Evolutionary conservation across 164 flowering plant genomes (phyloP).

Genomic region (Taxillus chinensis): DNA sequence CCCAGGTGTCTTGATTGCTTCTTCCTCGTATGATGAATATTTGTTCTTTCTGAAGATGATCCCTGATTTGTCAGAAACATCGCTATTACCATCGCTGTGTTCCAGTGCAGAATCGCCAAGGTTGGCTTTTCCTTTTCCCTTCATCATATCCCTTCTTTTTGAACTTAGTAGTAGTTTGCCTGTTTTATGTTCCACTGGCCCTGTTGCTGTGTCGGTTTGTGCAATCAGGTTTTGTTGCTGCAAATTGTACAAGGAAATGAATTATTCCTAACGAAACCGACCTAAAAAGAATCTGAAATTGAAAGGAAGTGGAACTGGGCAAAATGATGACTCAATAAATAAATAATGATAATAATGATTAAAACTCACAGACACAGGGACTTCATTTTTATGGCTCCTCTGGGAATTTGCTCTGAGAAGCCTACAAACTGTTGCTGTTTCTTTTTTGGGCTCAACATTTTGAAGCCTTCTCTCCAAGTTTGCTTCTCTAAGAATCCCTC

Average conservation of each 20-base stretch:
- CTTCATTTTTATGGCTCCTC: slow-evolving; percentile 18
- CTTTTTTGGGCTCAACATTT: slow-evolving; percentile 18
- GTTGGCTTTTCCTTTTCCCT: slow-evolving; percentile 5
- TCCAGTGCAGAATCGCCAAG: slow-evolving; percentile 2
- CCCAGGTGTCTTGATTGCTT: slow-evolving; percentile 10
- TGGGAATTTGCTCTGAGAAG: slow-evolving; percentile 11
- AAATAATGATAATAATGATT: neutral
- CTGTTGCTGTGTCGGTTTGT: slow-evolving; percentile 9
- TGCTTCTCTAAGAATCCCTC: slow-evolving; percentile 80
- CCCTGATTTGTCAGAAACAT: slow-evolving; percentile 8
- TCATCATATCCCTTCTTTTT: slow-evolving; percentile 6
- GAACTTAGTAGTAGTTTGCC: slow-evolving; percentile 1
- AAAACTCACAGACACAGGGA: slow-evolving; percentile 25
- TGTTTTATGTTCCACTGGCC: slow-evolving; percentile 12
- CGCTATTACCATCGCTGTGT: slow-evolving; percentile 9
- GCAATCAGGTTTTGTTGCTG: slow-evolving; percentile 14
- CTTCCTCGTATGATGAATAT: slow-evolving; percentile 17
- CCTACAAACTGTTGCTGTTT: slow-evolving; percentile 13
- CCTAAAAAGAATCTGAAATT: too few relatives aligned
- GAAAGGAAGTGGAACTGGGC: too few relatives aligned
- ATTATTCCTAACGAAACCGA: too few relatives aligned
- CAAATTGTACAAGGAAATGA: slow-evolving; percentile 1
- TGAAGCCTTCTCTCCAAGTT: slow-evolving; percentile 48
- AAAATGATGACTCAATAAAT: too few relatives aligned
- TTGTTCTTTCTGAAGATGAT: slow-evolving; percentile 10